These are phyloP conservation scores for Phytophthora multivora DNA, from an alignment of 352 stramenopile genomes.

Conservation along the genomic window DNA sequence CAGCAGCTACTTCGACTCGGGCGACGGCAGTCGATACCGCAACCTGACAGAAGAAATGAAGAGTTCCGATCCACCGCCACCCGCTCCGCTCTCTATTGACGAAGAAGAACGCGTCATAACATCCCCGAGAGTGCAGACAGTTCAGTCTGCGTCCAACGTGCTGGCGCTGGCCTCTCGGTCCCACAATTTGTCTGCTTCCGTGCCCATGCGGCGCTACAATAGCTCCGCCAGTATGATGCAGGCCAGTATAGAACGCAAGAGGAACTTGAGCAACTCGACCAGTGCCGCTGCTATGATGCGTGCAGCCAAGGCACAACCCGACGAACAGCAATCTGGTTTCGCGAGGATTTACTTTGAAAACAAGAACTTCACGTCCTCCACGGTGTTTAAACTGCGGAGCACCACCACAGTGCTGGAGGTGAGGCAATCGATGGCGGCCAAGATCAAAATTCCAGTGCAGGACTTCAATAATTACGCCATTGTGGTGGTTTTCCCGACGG, in stretches of 20 bases:
- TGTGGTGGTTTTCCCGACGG: conserved; percentile 78
- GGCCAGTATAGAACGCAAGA: conserved; percentile 25
- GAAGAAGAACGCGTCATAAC: conserved; percentile 11
- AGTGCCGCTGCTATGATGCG: conserved; percentile 25
- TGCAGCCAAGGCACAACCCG: conserved; percentile 21
- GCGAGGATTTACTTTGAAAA: conserved; percentile 88
- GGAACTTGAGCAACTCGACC: conserved; percentile 20
- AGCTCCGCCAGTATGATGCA: conserved; percentile 36
- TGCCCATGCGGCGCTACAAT: conserved; percentile 39
- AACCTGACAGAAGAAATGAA: conserved; percentile 16
- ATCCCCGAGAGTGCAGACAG: conserved; percentile 7
- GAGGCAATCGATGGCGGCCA: conserved; percentile 78
- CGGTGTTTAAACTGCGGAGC: conserved; percentile 73
- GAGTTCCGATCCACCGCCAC: not conserved
- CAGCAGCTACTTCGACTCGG: conserved; percentile 33
- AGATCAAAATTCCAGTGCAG: conserved; percentile 71
- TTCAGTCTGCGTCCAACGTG: conserved; percentile 40
- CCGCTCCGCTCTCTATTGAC: conserved; percentile 24
- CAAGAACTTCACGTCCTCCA: conserved; percentile 81
- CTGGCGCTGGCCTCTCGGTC: conserved; percentile 25
- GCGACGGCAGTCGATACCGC: conserved; percentile 20
- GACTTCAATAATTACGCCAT: conserved; percentile 83
- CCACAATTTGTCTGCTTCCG: conserved; percentile 25
- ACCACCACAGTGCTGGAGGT: conserved; percentile 79
- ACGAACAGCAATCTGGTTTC: conserved; percentile 69